Base-by-base conservation (phyloP, 257 asterid genomes). In the Rhazya stricta region DNA sequence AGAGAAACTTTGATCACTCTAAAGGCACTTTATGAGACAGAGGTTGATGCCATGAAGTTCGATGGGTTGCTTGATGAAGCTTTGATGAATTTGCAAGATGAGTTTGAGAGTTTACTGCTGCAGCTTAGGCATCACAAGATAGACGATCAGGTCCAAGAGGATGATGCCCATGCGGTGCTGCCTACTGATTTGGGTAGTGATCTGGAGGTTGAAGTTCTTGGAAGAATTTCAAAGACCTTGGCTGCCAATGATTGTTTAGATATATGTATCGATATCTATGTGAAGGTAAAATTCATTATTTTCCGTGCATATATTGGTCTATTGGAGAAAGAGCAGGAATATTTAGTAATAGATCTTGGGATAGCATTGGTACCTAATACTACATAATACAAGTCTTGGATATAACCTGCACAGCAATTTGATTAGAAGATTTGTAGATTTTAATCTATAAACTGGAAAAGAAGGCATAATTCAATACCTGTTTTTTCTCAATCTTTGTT, bases 41-140 rank as follows among this genome's bases (percentile, higher is more conserved):
- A 92, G 87, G 89, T 90, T 62, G 97, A 92, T 69, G 79, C 88
- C 0, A 87, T 92, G 91, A 88, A 86, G 27, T 89, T 89, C 50
- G 96, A 92, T 70, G 96, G 97, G 62, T 39, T 90, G 78, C 76
- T 89, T 73, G 97, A 92, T 72, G 96, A 89, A 56, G 97, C 94
- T 9, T 67, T 92, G 85, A 48, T 89, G 90, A 89, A 88, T 84
- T 76, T 92, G 89, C 96, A 90, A 80, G 97, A 92, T 79, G 97
- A 92, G 83, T 84, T 75, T 76, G 97, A 92, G 83, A 83, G 88
- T 9, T 74, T 92, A 77, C 58, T 89, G 88, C 78, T 77, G 77
- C 82, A 73, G 41, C 69, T 90, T 16, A 89, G 82, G 83, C 97
- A 88, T 72, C 68, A 57, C 80, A 81, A 73, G 21, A 72, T 84